Conservation (phyloP, 306 rosid genomes). For the Fragaria iinumae region DNA sequence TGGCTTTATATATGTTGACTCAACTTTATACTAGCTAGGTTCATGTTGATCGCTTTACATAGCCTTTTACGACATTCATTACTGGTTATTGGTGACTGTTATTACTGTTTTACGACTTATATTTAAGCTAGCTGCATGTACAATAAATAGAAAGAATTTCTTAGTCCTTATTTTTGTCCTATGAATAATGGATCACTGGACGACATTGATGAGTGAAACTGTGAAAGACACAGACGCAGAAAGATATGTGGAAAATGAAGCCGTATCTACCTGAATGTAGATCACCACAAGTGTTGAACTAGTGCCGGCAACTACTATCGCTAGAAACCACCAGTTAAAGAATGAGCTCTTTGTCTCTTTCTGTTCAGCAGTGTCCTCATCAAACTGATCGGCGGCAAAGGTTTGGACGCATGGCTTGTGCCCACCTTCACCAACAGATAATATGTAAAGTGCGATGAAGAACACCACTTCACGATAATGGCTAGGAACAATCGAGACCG, state of each 20-base stretch:
- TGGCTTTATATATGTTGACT: too few species aligned
- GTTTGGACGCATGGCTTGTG: slow-evolving; percentile 77
- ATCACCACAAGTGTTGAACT: slow-evolving; percentile 39
- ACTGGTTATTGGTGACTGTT: too few species aligned
- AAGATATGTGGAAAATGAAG: not conserved
- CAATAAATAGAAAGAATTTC: too few species aligned
- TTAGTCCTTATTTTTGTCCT: too few species aligned
- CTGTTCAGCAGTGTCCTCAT: slow-evolving; percentile 45
- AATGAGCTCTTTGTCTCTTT: slow-evolving; percentile 62
- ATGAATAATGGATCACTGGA: too few species aligned
- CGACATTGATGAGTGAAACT: too few species aligned
- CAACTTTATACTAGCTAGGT: too few species aligned
- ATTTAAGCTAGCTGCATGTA: too few species aligned
- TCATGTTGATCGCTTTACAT: too few species aligned
- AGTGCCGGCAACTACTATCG: slow-evolving; percentile 48
- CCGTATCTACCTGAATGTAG: slow-evolving; percentile 47
- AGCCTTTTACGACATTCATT: too few species aligned
- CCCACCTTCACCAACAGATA: slow-evolving; percentile 69
- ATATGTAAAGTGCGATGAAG: slow-evolving; percentile 49
- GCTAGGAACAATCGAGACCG: slow-evolving; percentile 34
- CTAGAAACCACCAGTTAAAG: slow-evolving; percentile 80
- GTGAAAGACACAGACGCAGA: not conserved
- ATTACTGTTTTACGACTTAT: too few species aligned
- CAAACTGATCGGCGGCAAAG: slow-evolving; percentile 80
- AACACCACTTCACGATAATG: slow-evolving; percentile 26